A percentile compares a stretch with the other conserved stretches of the same genome.
Conservation (phyloP, 805 yeast species). For the Trichomonascus vanleenenianus region DNA sequence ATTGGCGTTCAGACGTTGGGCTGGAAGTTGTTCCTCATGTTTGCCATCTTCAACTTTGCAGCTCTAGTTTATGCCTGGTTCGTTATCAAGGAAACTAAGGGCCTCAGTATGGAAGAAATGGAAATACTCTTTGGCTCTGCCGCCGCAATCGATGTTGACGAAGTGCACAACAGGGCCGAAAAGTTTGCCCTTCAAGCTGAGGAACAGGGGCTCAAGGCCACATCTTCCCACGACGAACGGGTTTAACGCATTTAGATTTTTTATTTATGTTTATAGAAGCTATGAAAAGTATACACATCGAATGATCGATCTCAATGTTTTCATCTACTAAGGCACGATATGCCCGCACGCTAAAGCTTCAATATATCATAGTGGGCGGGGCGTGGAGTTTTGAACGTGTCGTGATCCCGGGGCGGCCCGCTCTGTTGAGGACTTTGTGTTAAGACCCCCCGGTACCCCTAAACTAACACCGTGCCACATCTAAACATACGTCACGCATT, state of each 20-base stretch:
- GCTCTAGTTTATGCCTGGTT: constrained; percentile 46
- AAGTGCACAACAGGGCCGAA: constrained; percentile 5
- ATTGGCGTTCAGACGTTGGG: constrained; percentile 11
- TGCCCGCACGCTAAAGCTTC: too few relatives aligned
- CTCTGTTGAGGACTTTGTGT: not conserved
- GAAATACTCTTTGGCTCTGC: constrained; percentile 43
- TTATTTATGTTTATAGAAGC: too few relatives aligned
- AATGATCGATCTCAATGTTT: too few relatives aligned
- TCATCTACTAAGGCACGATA: too few relatives aligned
- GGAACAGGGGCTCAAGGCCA: constrained; percentile 2
- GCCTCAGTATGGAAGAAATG: constrained; percentile 71
- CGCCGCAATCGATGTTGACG: constrained; percentile 13
- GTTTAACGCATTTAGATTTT: too few relatives aligned
- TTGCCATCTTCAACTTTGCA: constrained; percentile 35
- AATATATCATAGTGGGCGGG: too few relatives aligned
- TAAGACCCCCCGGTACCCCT: not conserved
- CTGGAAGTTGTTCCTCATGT: constrained; percentile 33
- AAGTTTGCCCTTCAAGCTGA: constrained; percentile 5
- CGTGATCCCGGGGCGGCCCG: too few relatives aligned
- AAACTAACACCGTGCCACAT: not conserved
- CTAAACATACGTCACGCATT: not conserved
- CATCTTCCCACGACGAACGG: not conserved
- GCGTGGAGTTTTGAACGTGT: too few relatives aligned
- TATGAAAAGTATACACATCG: too few relatives aligned
- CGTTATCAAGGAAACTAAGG: constrained; percentile 66